These are phyloP conservation scores for Citrullus amarus DNA, from an alignment of 306 rosid species.

Conservation along the genomic window DNA sequence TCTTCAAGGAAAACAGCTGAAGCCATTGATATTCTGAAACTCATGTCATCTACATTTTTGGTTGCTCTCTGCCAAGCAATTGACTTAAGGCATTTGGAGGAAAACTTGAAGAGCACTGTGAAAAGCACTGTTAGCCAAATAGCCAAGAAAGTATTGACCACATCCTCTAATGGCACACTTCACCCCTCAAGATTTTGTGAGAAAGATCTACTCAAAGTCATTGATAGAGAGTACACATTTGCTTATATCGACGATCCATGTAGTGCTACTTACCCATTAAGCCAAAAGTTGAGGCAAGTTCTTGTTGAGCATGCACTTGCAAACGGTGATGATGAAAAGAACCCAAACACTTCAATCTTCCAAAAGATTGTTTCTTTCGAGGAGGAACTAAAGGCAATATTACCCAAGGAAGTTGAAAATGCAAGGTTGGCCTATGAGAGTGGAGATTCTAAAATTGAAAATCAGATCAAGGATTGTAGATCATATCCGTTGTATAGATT, in stretches of 20 bases:
- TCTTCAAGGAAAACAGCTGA: conserved; percentile 75
- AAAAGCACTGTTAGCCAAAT: conserved; percentile 54
- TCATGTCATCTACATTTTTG: conserved; percentile 73
- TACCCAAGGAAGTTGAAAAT: conserved; percentile 75
- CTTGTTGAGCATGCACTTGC: conserved; percentile 66
- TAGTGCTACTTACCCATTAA: conserved; percentile 66
- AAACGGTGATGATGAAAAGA: conserved; percentile 46
- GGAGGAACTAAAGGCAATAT: conserved; percentile 43
- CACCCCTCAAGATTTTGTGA: conserved; percentile 78
- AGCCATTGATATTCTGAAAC: conserved; percentile 62
- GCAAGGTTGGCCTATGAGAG: conserved; percentile 39
- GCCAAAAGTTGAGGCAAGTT: conserved; percentile 62
- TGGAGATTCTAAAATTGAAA: conserved; percentile 30
- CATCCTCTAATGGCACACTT: conserved; percentile 57
- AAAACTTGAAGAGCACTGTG: conserved; percentile 55
- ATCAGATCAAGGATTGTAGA: conserved; percentile 58
- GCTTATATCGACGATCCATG: conserved; percentile 73
- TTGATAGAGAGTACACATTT: conserved; percentile 53
- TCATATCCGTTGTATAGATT: conserved; percentile 78
- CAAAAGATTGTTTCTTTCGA: conserved; percentile 73
- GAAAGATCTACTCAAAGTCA: conserved; percentile 63
- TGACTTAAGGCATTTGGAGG: conserved; percentile 87
- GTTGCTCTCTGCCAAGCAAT: conserved; percentile 78
- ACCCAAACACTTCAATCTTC: conserved; percentile 52
- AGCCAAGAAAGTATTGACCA: conserved; percentile 63